Evolutionary conservation across 1,284 basidiomycete genomes (phyloP), one percentile per base, ranked within the genome.

Genomic region (Anthracocystis walkeri): DNA sequence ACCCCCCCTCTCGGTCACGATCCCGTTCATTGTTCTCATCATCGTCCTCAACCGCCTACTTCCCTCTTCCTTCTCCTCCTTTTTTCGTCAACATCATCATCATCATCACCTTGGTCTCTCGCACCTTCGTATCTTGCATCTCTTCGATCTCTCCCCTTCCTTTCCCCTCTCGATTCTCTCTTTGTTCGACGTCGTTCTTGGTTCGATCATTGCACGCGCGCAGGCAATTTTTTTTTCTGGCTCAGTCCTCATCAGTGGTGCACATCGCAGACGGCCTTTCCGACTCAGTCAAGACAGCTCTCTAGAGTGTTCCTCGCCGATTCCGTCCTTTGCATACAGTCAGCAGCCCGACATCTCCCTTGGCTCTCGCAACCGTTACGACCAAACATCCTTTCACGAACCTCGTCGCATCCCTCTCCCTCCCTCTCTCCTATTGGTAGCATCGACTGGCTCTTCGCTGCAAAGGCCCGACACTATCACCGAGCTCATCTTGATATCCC

Each of bases 1-100:
- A 29, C 29, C 4, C 23, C 20, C 42, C 31, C 48, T 27, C 29
- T 41, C 38, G 40, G 21, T 42, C 52, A 54, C 52, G 52, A 54
- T 42, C 52, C 52, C 35, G 35, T 38, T 38, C 11, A 38, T 38
- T 38, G 35, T 38, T 38, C 14, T 16, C 33, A 33, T 12, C 33
- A 33, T 38, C 35, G 14, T 38, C 35, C 11, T 38, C 35, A 29
- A 29, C 8, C 29, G 8, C 14, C 12, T 16, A 4, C 12, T 12
- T 35, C 33, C 23, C 40, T 31, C 23, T 20, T 3, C 51, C 10
- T 38, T 33, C 31, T 49, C 49, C 20, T 21, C 12, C n/a, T 38
- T 4, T 38, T 4, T 18, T 51, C 49, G n/a, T 50, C 21, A 10
- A 11, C 49, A 27, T 12, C 8, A 20, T 14, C 16, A 31, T 29